A percentile compares a stretch with the other conserved stretches of the same genome.
Conservation (phyloP, 1,139 yeast species). For the Ogataea hybrid region DNA sequence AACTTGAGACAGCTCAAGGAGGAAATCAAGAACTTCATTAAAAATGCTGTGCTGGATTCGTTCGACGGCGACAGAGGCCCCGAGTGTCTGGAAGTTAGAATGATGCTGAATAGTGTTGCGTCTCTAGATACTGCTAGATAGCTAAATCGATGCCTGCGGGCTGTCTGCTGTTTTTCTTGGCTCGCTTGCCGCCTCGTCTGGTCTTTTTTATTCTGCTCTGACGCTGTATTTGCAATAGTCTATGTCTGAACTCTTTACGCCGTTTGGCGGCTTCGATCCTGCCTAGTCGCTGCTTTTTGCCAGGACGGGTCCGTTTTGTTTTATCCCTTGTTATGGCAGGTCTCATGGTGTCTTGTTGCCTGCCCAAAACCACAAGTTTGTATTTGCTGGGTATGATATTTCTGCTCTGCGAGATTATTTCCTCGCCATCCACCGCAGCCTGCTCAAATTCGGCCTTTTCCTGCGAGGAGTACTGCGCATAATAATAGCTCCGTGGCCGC, state of each 20-base stretch:
- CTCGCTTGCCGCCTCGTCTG: conserved; percentile 24
- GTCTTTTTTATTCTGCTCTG: conserved; percentile 31
- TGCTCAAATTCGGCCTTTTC: conserved; percentile 37
- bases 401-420: conserved; percentile 29
- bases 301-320: conserved; percentile 30
- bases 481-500: conserved; percentile 55
- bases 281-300: conserved; percentile 49
- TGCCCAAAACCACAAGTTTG: conserved; percentile 40
- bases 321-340: neutral
- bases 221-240: conserved; percentile 35
- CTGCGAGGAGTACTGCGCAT: conserved; percentile 37
- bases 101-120: conserved; percentile 41
- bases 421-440: conserved; percentile 48
- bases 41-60: conserved; percentile 34
- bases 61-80: conserved; percentile 20
- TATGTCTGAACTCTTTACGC: conserved; percentile 36
- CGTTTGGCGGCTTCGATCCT: conserved; percentile 42
- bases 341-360: too few species aligned
- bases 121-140: conserved; percentile 24
- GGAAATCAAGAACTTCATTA: conserved; percentile 47
- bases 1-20: conserved; percentile 49
- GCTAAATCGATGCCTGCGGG: neutral
- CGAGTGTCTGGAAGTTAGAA: conserved; percentile 40
- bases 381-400: conserved; percentile 21
- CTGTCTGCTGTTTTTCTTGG: conserved; percentile 12